Percentiles rank a stretch among this genome's conserved stretches.
These are phyloP conservation scores for Salvia sclarea DNA, from an alignment of 305 asterid genomes.

Conservation along the genomic window DNA sequence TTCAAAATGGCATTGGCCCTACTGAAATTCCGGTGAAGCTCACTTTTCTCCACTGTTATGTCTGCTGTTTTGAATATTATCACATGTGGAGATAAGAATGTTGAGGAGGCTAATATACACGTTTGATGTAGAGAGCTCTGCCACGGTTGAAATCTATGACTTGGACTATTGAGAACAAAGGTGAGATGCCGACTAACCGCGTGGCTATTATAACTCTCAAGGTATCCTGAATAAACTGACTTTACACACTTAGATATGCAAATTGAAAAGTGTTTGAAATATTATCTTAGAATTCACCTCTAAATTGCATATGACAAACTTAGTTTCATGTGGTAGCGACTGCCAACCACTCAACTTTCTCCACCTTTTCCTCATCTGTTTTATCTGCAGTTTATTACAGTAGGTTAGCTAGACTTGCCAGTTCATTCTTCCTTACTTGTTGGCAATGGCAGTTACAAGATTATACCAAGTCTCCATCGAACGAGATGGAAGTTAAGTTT, in stretches of 20 bases:
- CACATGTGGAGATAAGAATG: neutral
- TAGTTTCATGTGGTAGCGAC: neutral
- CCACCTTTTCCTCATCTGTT: neutral
- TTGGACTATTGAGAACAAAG: conserved; percentile 48
- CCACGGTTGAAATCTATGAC: conserved; percentile 53
- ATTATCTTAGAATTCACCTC: neutral
- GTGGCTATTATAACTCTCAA: conserved; percentile 50
- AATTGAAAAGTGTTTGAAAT: neutral
- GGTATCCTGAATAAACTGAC: conserved; percentile 33
- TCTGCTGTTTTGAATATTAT: neutral
- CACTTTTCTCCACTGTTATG: neutral
- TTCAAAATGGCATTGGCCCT: conserved; percentile 34
- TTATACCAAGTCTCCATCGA: conserved; percentile 37
- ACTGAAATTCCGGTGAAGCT: conserved; percentile 36
- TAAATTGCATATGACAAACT: neutral
- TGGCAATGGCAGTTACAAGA: conserved; percentile 48
- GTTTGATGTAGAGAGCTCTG: conserved; percentile 42
- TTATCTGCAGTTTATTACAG: too few species aligned
- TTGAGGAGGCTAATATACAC: conserved; percentile 15
- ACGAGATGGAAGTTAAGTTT: conserved; percentile 49
- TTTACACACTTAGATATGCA: neutral
- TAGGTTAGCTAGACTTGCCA: neutral
- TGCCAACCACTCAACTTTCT: neutral
- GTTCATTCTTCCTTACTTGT: neutral
- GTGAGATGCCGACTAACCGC: conserved; percentile 32